A percentile compares a stretch with the other conserved stretches of the same genome.
Conservation (phyloP, 768 basidiomycete species). For the Kwoniella bestiolae region DNA sequence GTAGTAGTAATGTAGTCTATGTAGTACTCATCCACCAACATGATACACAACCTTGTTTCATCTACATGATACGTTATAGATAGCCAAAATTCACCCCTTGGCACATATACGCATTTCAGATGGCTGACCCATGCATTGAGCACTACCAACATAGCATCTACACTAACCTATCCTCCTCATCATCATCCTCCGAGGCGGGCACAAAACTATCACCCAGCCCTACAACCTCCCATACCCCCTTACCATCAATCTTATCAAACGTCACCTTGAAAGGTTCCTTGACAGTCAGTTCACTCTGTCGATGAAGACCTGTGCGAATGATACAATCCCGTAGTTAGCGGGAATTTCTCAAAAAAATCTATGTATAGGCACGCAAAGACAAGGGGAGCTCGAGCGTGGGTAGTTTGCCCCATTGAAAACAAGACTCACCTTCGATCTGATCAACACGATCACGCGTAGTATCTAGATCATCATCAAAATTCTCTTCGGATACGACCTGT, state of each 20-base stretch:
- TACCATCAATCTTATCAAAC: conserved; percentile 39
- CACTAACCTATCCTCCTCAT: conserved; percentile 47
- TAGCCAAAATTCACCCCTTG: neutral
- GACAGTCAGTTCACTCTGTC: conserved; percentile 55
- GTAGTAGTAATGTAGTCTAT: neutral
- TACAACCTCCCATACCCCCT: conserved; percentile 46
- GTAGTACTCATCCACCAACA: neutral
- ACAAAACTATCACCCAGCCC: conserved; percentile 65
- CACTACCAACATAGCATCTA: neutral
- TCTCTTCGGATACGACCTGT: conserved; percentile 72
- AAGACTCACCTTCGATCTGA: conserved; percentile 73
- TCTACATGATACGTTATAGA: neutral
- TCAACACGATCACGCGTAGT: conserved; percentile 76
- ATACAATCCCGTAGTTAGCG: neutral
- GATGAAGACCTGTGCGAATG: conserved; percentile 48
- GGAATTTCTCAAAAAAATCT: neutral
- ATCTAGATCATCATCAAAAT: conserved; percentile 77
- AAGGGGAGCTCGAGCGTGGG: neutral
- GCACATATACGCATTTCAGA: neutral
- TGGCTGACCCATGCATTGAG: neutral
- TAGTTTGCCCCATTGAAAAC: no score
- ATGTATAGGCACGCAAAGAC: neutral
- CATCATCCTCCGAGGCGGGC: conserved; percentile 59
- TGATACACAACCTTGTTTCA: neutral
- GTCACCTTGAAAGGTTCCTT: conserved; percentile 56